Base-by-base conservation (phyloP, 192 early-diverging fungal genomes). In the Gamsiella multidivaricata region DNA sequence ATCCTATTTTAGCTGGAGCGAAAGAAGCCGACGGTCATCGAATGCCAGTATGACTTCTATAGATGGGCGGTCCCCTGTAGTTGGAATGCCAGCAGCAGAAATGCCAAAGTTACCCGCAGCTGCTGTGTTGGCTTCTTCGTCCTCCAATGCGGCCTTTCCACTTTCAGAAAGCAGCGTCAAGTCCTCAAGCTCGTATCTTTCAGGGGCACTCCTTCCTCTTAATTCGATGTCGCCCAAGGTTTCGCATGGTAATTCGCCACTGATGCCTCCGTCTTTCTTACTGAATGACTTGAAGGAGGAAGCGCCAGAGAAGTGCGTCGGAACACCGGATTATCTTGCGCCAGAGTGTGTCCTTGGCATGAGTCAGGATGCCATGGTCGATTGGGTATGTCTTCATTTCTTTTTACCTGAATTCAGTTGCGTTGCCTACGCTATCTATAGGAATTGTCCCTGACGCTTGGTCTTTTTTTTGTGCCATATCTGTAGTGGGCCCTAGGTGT, bases 301-400 rank as follows among this genome's bases (percentile, higher is more conserved):
- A 33, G 68, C 74, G 0, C 65, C 73, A 14, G 88, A 90, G 45
- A 82, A 81, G 15, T 92, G 91, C 57, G 90, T 91, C 17, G 94
- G 94, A n/a, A 96, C 94, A 17, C 94, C 94, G 2, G 94, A 96
- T 70, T 96, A 96, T 61, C 62, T 96, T 46, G 94, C 94, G 15
- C 94, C 94, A 17, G 94, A 96, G 64, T 90, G 89, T 61, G 95
- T 96, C 41, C 75, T 96, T 29, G 94, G 94, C 15, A 81, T 91
- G 39, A 92, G 93, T 17, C 91, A 96, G 70, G 93, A 93, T 63
- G 83, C 85, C 5, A 90, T 90, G 79, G 94, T 96, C 10, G 94
- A 96, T 81, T 96, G 94, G 94, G 92, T 94, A 86, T 83, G 71
- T 70, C 4, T n/a, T 15, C 20, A 10, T 28, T 54, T 47, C 22